phyloP scores from a whole-genome alignment of 2,329 filamentous ascomycete species.

The Colletotrichum brevisporum region DNA sequence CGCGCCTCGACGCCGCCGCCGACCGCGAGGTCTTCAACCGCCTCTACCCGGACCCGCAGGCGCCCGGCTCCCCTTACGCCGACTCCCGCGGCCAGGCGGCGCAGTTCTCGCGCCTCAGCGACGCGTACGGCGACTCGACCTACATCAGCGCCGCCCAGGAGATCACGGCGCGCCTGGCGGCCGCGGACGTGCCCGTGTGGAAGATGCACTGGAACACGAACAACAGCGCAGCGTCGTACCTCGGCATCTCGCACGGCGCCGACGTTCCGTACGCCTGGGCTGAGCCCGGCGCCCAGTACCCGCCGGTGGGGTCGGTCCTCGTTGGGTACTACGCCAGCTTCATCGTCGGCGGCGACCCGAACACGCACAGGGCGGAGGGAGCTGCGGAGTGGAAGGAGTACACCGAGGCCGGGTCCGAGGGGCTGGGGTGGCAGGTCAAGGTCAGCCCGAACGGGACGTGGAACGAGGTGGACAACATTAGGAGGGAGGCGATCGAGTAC shows the following conservation, averaged over 20 bases:
- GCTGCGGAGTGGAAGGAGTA: conserved; percentile 43
- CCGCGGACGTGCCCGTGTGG: conserved; percentile 48
- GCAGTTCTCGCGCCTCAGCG: conserved; percentile 21
- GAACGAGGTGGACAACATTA: conserved; percentile 10
- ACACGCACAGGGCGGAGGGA: conserved; percentile 42
- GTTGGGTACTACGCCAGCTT: conserved; percentile 52
- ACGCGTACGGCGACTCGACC: conserved; percentile 19
- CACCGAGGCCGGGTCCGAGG: background rate
- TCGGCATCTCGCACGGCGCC: conserved; percentile 24
- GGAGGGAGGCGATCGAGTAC: conserved; percentile 25
- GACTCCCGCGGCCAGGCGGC: conserved; percentile 19
- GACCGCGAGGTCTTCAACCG: conserved; percentile 13
- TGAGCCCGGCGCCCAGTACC: conserved; percentile 18
- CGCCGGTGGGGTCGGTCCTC: conserved; percentile 1
- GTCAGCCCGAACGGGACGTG: conserved; percentile 15
- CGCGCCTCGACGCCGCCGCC: background rate
- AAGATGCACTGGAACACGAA: conserved; percentile 56
- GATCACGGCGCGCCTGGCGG: conserved; percentile 5
- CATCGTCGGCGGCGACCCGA: conserved; percentile 53
- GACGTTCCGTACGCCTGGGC: conserved; percentile 26
- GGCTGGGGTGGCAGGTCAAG: conserved; percentile 21
- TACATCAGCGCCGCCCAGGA: conserved; percentile 25
- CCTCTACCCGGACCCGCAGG: conserved; percentile 21
- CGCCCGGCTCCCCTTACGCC: background rate
- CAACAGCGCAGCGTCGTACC: conserved; percentile 50